Evolutionary conservation across 306 rosid species (phyloP), one percentile per base, ranked within the genome.

Genomic region (Rubus idaeus): DNA sequence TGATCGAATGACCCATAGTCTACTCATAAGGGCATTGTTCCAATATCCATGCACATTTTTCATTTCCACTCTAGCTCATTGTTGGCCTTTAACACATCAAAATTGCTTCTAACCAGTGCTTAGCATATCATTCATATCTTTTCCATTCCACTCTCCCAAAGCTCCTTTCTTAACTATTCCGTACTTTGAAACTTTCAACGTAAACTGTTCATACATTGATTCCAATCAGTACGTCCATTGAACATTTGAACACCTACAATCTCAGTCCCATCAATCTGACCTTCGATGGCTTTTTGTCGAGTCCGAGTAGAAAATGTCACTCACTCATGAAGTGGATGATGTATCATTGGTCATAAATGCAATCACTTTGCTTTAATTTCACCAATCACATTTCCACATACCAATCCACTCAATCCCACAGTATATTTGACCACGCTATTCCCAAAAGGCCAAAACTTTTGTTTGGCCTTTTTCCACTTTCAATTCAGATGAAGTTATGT

Each of bases 311-410:
- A 51, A 80, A 58, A 5, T n/a, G 35, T 20, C 35, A n/a, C 20
- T 39, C 42, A 62, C 57, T 26, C 50, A 26, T 61, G 1, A 47
- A 75, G 84, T 79, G 86, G 71, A 69, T 18, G 71, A 44, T 77
- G 78, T 76, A 86, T 88, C 82, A 42, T 73, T 57, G 7, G 65
- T 39, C 51, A 20, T n/a, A 69, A 71, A 83, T 23, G 42, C 76
- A 78, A 85, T 51, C 60, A 61, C 62, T 45, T 3, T 50, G 26
- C 37, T 37, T 52, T 6, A 61, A 56, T 60, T 60, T 44, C 17
- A 49, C 49, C 75, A 53, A 41, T 76, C 77, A 46, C n/a, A 60
- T 58, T 55, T 57, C 41, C 40, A 65, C 51, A 44, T n/a, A 72
- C 71, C 39, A 55, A 58, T 17, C 75, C 58, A 79, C 75, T 60